Evolutionary conservation across 2,329 filamentous ascomycete genomes (phyloP), one percentile per base, ranked within the genome.

Genomic region (Talaromyces sp.): DNA sequence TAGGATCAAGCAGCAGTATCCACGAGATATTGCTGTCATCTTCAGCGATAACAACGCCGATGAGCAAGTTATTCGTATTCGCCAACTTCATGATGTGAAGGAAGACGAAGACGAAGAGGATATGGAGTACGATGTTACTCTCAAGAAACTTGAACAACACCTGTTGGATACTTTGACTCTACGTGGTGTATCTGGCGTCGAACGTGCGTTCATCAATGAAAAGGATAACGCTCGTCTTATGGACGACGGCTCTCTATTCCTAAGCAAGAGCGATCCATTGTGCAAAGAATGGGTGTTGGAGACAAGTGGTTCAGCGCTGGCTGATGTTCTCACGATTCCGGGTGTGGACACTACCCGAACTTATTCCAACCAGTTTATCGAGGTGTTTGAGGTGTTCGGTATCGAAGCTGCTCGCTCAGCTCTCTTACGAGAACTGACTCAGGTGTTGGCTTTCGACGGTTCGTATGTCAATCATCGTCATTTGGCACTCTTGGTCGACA

Each of bases 401-500:
- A 99, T 99, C 69, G 95, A 99, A 77, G 96, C 93, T 69, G 93
- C 93, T 67, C 90, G 95, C 73, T 88, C 90, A 57, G 91, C 93
- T 62, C 84, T 99, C 65, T 88, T 97, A 70, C 89, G 90, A 67
- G 96, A 99, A 77, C 80, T 99, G 83, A 92, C 90, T 35, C 89
- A 92, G 73, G 95, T 99, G 75, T 81, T 99, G 82, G 93, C 95
- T 31, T 99, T 99, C 76, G 95, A 98, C 76, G 96, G 96, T 86
- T 98, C 95, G 15, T 99, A 99, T 77, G 95, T 99, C 85, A 99
- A 99, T 78, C 93, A 98, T 81, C 93, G 95, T 73, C 95, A 99
- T 82, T 88, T 99, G 82, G 91, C 93, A 57, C 87, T 99, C 41
- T 85, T 99, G 62, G 93, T 96, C 69, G 95, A 99, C 81, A 92